These are phyloP conservation scores for Glutinoglossum americanum DNA, from an alignment of 495 filamentous ascomycete genomes.

Conservation along the genomic window DNA sequence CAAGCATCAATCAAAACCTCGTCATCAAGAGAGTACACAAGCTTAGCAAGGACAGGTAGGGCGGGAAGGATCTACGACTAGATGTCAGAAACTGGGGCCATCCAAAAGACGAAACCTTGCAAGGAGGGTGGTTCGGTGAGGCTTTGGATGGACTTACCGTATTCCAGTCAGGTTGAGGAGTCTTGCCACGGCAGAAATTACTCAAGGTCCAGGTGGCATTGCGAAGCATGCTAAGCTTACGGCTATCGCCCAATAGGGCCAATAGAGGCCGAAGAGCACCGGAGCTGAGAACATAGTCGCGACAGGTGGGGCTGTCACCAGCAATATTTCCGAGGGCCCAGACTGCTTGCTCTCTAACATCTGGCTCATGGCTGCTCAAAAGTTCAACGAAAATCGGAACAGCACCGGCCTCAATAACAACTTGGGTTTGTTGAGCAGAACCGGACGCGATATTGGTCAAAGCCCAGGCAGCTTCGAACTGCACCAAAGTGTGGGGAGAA, in stretches of 20 bases:
- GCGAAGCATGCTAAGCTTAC: conserved; percentile 96
- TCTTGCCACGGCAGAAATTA: conserved; percentile 99
- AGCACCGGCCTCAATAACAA: conserved; percentile 94
- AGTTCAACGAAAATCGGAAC: conserved; percentile 98
- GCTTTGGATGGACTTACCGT: conserved; percentile 72
- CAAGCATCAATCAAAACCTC: conserved; percentile 98
- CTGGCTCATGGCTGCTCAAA: conserved; percentile 82
- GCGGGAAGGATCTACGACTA: conserved; percentile 69
- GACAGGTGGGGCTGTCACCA: conserved; percentile 90
- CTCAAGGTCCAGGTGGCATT: conserved; percentile 99
- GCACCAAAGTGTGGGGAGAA: conserved; percentile 93
- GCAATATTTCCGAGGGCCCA: conserved; percentile 99
- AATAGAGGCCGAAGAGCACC: conserved; percentile 83
- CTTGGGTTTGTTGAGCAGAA: conserved; percentile 91
- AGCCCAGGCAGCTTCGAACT: conserved; percentile 99
- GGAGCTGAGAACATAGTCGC: conserved; percentile 79
- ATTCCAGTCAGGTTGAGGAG: conserved; percentile 93
- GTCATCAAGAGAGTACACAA: conserved; percentile 95
- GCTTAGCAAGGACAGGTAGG: conserved; percentile 87
- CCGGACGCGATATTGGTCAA: conserved; percentile 98
- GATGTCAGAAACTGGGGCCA: conserved; percentile 13
- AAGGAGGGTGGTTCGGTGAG: too few relatives aligned
- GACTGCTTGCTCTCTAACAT: conserved; percentile 96
- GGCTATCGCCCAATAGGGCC: conserved; percentile 78
- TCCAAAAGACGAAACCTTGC: too few relatives aligned